Evolutionary conservation across 345 rosid species (phyloP).

Genomic region (rapeseed (Brassica napus)): Da-Ae NC_063437.1:5092001-5092500

Average conservation of each 20-base stretch:
- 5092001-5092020: constrained; percentile 6
- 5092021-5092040: background rate
- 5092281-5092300: constrained; percentile 86
- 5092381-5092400: background rate
- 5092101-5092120: constrained; percentile 67
- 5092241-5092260: constrained; percentile 37
- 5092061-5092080: constrained; percentile 40
- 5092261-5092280: constrained; percentile 80
- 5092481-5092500: background rate
- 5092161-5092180: constrained; percentile 56
- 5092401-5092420: background rate
- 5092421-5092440: too few species aligned
- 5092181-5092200: constrained; percentile 28
- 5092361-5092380: constrained; percentile 57
- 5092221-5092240: constrained; percentile 9
- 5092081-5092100: constrained; percentile 93
- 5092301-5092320: constrained; percentile 70
- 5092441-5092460: background rate
- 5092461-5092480: background rate
- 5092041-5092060: background rate
- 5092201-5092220: background rate
- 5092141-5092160: constrained; percentile 87
- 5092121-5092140: constrained; percentile 87
- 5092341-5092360: constrained; percentile 99
- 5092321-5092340: constrained; percentile 78